Conservation (phyloP, 2,329 filamentous ascomycete species). For the Aspergillus piperis region DNA sequence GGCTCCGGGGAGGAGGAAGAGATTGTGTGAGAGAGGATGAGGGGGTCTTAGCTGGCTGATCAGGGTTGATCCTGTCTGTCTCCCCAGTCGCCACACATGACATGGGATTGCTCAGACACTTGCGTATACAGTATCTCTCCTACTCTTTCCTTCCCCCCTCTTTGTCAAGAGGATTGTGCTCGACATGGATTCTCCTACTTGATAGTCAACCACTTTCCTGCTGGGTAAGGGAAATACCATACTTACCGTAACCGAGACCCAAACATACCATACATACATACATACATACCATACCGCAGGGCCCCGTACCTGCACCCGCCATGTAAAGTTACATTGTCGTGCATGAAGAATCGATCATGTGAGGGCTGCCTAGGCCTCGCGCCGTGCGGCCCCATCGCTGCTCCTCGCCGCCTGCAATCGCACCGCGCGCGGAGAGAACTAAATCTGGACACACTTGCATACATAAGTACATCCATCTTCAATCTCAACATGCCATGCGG, state of each 20-base stretch:
- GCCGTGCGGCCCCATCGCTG: background rate
- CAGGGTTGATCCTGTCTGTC: background rate
- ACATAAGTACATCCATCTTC: background rate
- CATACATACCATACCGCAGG: background rate
- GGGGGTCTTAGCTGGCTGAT: background rate
- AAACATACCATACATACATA: background rate
- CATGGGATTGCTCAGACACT: too few species aligned
- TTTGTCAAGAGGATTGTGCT: background rate
- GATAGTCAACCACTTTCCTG: background rate
- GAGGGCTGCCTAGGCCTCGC: conserved; percentile 19
- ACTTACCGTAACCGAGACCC: background rate
- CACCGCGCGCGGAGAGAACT: conserved; percentile 3
- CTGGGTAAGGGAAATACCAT: background rate
- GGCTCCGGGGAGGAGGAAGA: background rate
- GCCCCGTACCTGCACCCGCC: conserved; percentile 12
- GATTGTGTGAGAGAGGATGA: background rate
- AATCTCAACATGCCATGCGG: background rate
- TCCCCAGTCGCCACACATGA: too few species aligned
- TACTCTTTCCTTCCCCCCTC: too few species aligned
- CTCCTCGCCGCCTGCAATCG: conserved; percentile 2
- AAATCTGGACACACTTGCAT: conserved; percentile 5
- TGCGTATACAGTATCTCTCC: too few species aligned
- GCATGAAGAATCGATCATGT: conserved; percentile 42
- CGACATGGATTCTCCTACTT: background rate
- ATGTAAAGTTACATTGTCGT: conserved; percentile 29